These are phyloP conservation scores for Colletotrichum ledebouriae DNA, from an alignment of 2,329 filamentous ascomycete species.

Conservation along the genomic window DNA sequence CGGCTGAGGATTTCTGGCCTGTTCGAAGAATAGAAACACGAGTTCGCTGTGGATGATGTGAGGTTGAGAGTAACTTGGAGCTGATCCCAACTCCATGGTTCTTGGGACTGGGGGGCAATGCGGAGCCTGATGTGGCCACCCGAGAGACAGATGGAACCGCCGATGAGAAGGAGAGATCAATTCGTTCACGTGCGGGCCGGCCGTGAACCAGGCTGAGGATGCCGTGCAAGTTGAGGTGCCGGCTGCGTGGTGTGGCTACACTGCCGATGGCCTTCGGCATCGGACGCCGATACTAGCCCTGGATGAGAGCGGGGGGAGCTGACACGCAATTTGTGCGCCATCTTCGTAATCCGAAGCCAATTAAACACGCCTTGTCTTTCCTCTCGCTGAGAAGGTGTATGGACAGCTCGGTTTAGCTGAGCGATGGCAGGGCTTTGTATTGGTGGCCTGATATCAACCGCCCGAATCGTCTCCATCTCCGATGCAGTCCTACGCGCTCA, in stretches of 20 bases:
- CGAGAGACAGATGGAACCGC: neutral
- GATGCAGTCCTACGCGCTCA: constrained; percentile 34
- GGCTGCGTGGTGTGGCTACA: constrained; percentile 19
- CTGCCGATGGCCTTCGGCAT: neutral
- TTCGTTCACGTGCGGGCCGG: neutral
- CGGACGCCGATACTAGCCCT: neutral
- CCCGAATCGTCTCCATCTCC: constrained; percentile 13
- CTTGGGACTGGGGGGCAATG: neutral
- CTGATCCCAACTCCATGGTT: constrained; percentile 17
- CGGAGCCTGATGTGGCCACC: neutral
- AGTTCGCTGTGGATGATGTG: neutral
- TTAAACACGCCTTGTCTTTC: neutral
- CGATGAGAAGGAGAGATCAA: neutral
- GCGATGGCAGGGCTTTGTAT: neutral
- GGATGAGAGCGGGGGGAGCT: constrained; percentile 10
- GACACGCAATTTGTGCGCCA: constrained; percentile 8
- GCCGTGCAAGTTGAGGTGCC: constrained; percentile 1
- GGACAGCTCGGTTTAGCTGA: constrained; percentile 10
- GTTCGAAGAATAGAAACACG: neutral
- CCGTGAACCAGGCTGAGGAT: neutral
- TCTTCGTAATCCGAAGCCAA: constrained; percentile 10
- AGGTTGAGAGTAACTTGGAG: constrained; percentile 15
- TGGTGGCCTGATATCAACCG: neutral
- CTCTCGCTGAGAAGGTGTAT: constrained; percentile 3
- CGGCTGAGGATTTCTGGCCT: neutral